Base-by-base conservation (phyloP, 441 rosid genomes). In the Metrosideros polymorpha region DNA sequence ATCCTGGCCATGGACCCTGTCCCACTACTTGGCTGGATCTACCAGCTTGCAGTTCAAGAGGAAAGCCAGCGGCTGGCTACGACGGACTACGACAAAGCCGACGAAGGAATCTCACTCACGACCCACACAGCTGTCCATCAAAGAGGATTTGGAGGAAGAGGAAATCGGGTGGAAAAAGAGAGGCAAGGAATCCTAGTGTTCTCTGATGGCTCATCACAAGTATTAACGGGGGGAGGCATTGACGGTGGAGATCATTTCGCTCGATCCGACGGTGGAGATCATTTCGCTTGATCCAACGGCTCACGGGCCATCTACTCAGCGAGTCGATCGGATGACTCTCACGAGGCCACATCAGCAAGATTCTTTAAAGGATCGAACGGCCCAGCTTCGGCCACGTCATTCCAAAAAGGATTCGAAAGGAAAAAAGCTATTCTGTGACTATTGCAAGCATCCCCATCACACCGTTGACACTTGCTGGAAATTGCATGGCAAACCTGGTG, bases 41-140 rank as follows among this genome's bases (percentile, higher is more conserved):
- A 22, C 56, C 4, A 32, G 9, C 42, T 8, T 6, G 3, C 1
- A 3, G 2, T 4, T 9, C 0, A 18, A 0, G 43, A 63, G 22
- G 42, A 63, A 35, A 63, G 24, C 25, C 42, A 18, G 0, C 0
- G 6, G 7, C 24, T 63, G 12, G 5, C 13, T 9, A 8, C 1
- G 1, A 30, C 2, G 0, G 2, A 18, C 5, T 10, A 63, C 6
- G 1, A 2, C 9, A 32, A 63, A 22, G 42, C 3, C 1, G 1
- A 0, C 0, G 4, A 32, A 5, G 22, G 12, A 12, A 4, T 57
- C 24, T 10, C 0, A 5, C 35, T 57, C 18, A 1, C 15, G 12
- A 19, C 66, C 13, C 18, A 57, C 9, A 12, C 32, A n/a, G n/a
- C 66, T 18, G 32, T 57, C 3, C 7, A 57, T 6, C n/a, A 3